These are phyloP conservation scores for Selenicereus undatus DNA, from an alignment of 148 eudicot species.

Conservation along the genomic window DNA sequence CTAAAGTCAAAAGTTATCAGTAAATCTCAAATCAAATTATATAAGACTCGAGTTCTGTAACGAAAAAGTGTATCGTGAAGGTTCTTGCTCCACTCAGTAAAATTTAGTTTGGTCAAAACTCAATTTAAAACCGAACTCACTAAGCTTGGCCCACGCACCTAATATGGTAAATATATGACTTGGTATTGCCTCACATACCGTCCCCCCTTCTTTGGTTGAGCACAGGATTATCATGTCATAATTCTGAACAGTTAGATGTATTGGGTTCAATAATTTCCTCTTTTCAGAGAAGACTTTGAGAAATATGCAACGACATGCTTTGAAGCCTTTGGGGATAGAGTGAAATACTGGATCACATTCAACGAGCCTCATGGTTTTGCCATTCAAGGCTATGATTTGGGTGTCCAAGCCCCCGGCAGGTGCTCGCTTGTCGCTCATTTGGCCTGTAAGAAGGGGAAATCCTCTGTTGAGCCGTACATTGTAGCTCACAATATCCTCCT, in stretches of 20 bases:
- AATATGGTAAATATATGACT: no score
- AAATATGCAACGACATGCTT: slow-evolving; percentile 79
- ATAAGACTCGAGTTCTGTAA: no score
- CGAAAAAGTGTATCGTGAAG: no score
- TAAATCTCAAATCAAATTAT: no score
- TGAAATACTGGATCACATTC: slow-evolving; percentile 91
- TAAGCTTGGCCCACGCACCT: no score
- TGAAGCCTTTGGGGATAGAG: slow-evolving; percentile 83
- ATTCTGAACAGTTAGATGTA: not conserved
- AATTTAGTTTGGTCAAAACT: no score
- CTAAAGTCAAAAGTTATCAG: no score
- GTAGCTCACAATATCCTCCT: slow-evolving; percentile 87
- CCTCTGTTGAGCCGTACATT: slow-evolving; percentile 71
- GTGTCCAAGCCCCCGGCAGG: slow-evolving; percentile 93
- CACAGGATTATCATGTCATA: no score
- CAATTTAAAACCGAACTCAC: no score
- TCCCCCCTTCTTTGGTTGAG: not conserved
- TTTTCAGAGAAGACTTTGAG: slow-evolving; percentile 66
- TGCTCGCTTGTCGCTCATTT: slow-evolving; percentile 81
- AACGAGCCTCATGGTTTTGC: slow-evolving; percentile 89
- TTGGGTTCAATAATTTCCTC: not conserved
- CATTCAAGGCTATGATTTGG: slow-evolving; percentile 77
- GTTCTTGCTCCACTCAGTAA: no score
- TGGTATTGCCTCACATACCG: no score
- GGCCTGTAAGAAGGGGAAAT: slow-evolving; percentile 68